Evolutionary conservation across 805 yeast species (phyloP).

Genomic region (Ogataea dorogensis): DNA sequence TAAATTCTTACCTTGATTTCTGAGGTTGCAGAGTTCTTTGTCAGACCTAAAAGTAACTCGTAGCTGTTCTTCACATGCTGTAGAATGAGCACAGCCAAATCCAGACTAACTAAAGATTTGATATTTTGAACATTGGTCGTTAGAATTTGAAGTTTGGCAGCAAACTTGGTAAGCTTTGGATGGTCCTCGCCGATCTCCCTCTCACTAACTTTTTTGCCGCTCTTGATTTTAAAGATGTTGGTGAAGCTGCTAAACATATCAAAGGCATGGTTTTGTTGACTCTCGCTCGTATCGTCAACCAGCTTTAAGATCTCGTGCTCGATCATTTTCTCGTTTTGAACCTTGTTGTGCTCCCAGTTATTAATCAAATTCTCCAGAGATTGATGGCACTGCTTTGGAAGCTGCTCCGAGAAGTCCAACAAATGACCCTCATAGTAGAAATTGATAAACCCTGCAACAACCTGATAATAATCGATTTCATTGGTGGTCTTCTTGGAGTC

Average conservation of each 20-base stretch:
- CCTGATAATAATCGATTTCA: constrained; percentile 31
- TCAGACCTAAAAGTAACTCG: constrained; percentile 53
- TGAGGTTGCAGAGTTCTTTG: constrained; percentile 30
- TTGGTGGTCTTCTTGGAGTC: constrained; percentile 7
- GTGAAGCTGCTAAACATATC: constrained; percentile 65
- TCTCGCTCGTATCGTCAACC: constrained; percentile 34
- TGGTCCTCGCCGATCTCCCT: constrained; percentile 30
- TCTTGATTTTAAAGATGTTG: constrained; percentile 51
- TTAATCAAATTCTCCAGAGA: constrained; percentile 32
- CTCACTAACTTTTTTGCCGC: constrained; percentile 20
- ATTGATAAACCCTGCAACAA: constrained; percentile 33
- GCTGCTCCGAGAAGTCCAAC: constrained; percentile 33
- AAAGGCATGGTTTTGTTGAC: constrained; percentile 25
- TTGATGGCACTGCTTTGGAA: constrained; percentile 34
- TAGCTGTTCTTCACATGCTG: constrained; percentile 66
- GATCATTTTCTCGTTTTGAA: constrained; percentile 37
- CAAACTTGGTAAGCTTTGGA: constrained; percentile 54
- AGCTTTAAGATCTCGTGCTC: constrained; percentile 39
- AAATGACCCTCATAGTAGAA: constrained; percentile 36
- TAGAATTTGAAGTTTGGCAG: constrained; percentile 77
- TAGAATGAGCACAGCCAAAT: constrained; percentile 68
- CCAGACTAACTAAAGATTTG: constrained; percentile 75
- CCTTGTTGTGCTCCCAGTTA: constrained; percentile 39
- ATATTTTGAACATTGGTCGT: constrained; percentile 73
- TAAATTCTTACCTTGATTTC: constrained; percentile 34